Percentiles rank a stretch among this genome's conserved stretches.
Conservation (phyloP, 352 stramenopile genomes). For the Phytopythium boreale region DNA sequence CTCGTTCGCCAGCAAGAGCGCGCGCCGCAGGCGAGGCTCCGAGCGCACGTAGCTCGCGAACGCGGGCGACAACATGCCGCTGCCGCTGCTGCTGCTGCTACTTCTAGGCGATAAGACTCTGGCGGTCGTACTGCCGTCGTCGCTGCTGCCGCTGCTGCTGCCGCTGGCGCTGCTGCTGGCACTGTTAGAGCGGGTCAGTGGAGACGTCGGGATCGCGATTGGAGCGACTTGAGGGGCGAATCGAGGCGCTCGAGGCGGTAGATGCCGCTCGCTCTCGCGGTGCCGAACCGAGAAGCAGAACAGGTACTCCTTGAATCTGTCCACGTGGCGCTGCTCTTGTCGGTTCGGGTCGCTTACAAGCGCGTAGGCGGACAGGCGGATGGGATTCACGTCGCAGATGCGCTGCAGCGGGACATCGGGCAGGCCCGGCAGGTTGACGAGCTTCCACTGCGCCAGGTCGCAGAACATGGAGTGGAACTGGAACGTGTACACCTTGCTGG, state of each 20-base stretch:
- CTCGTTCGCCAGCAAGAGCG: not conserved
- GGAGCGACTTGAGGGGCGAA: conserved; percentile 6
- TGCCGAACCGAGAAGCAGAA: conserved; percentile 52
- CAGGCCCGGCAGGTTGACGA: conserved; percentile 40
- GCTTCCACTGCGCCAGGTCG: conserved; percentile 42
- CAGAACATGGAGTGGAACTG: conserved; percentile 51
- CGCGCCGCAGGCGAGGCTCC: not conserved
- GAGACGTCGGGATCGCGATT: not conserved
- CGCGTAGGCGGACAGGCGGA: conserved; percentile 45
- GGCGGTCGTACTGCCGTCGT: not conserved
- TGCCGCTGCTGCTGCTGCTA: not conserved
- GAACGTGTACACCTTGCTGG: conserved; percentile 55
- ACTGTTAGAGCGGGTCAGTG: not conserved
- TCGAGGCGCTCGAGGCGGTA: not conserved
- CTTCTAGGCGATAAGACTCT: not conserved
- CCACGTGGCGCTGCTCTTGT: conserved; percentile 12
- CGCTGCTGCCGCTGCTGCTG: conserved; percentile 10
- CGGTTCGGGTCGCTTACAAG: conserved; percentile 8
- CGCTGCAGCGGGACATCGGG: conserved; percentile 38
- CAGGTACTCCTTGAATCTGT: conserved; percentile 33
- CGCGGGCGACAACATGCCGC: not conserved
- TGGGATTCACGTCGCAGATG: conserved; percentile 26
- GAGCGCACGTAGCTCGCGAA: conserved; percentile 6
- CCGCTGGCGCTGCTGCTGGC: not conserved
- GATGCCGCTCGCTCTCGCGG: not conserved